Conservation (phyloP, 2,329 filamentous ascomycete species). For the Emergomyces pasteurianus region DNA sequence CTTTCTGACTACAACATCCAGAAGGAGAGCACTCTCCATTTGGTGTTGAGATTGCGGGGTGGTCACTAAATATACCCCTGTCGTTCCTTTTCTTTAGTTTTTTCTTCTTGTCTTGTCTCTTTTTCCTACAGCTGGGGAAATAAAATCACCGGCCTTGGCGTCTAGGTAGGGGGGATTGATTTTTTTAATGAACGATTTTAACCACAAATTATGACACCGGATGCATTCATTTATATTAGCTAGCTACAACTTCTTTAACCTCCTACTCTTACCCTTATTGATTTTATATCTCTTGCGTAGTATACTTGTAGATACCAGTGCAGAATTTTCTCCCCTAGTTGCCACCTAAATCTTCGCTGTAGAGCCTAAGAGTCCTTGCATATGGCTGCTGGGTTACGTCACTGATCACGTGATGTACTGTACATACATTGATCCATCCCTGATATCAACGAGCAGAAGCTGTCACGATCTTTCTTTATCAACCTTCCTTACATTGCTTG, state of each 20-base stretch:
- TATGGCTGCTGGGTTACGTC: no score
- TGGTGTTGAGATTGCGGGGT: slow-evolving; percentile 54
- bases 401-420: not conserved
- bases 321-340: not conserved
- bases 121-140: not conserved
- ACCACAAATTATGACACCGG: not conserved
- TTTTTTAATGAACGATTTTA: not conserved
- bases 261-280: not conserved
- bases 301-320: no score
- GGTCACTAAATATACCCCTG: slow-evolving; percentile 19
- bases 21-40: slow-evolving; percentile 56
- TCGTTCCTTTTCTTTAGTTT: not conserved
- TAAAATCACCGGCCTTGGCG: slow-evolving; percentile 1
- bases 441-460: no score
- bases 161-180: not conserved
- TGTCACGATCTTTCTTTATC: no score
- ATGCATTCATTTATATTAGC: slow-evolving; percentile 1
- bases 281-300: not conserved
- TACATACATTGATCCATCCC: no score
- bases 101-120: not conserved
- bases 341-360: not conserved
- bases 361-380: no score
- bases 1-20: slow-evolving; percentile 46
- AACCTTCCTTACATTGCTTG: no score
- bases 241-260: not conserved